These are phyloP conservation scores for Magnusiomyces paraingens DNA, from an alignment of 1,139 yeast species.

Conservation along the genomic window DNA sequence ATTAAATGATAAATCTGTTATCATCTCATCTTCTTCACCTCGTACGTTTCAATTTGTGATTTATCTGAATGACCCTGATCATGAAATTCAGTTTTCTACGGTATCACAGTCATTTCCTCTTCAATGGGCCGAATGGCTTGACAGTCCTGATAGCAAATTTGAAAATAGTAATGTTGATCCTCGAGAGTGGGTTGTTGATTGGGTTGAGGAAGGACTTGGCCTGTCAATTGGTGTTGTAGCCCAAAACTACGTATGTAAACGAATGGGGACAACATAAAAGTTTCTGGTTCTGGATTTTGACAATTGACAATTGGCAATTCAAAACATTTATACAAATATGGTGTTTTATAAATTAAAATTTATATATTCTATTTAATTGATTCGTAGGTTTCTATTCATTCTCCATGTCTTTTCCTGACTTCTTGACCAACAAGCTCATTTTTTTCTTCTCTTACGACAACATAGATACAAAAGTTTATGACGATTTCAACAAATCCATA, in stretches of 20 bases:
- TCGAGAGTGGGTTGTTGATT: constrained; percentile 88
- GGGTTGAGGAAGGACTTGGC: constrained; percentile 81
- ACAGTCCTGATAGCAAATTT: constrained; percentile 30
- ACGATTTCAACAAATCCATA: constrained; percentile 44
- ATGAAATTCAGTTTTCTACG: constrained; percentile 63
- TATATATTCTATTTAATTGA: neutral
- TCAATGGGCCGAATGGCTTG: constrained; percentile 85
- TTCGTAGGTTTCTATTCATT: neutral
- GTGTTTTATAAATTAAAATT: neutral
- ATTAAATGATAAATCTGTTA: constrained; percentile 21
- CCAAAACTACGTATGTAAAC: constrained; percentile 79
- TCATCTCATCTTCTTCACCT: constrained; percentile 25
- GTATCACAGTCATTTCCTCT: constrained; percentile 87
- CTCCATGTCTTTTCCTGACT: constrained; percentile 3
- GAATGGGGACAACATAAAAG: constrained; percentile 57
- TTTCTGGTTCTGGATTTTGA: too few relatives aligned
- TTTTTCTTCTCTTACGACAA: constrained; percentile 33
- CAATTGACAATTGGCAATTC: too few relatives aligned
- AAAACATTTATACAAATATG: neutral
- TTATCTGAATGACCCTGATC: constrained; percentile 69
- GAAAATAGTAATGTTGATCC: constrained; percentile 51
- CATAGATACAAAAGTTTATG: constrained; percentile 29
- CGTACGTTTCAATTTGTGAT: constrained; percentile 60
- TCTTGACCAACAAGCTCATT: constrained; percentile 27
- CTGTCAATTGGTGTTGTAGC: constrained; percentile 80